phyloP scores from a whole-genome alignment of 441 rosid genomes.

The Iberis amara region DNA sequence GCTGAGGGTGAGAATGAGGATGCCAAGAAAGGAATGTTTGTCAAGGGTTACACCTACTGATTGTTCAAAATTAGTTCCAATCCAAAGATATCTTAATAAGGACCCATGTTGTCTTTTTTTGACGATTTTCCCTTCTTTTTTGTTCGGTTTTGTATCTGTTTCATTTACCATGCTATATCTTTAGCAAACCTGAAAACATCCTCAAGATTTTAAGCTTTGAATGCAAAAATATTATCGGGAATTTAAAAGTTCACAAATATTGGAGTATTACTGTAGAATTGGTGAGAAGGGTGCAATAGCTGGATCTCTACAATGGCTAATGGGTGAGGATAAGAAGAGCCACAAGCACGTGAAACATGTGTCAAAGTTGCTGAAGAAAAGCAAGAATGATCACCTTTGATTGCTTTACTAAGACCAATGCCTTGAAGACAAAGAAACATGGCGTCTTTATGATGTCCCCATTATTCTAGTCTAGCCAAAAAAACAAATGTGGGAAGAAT shows the following conservation, averaged over 20 bases:
- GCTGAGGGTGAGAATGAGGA: constrained; percentile 87
- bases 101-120: constrained; percentile 9
- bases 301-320: constrained; percentile 79
- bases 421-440: not conserved
- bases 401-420: constrained; percentile 23
- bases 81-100: constrained; percentile 25
- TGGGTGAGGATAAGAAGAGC: constrained; percentile 49
- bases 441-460: too few species aligned
- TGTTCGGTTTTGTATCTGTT: constrained; percentile 18
- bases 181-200: not conserved
- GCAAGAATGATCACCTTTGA: constrained; percentile 59
- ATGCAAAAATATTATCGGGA: too few species aligned
- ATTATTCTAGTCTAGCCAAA: too few species aligned
- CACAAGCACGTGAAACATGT: constrained; percentile 50
- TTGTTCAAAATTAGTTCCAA: constrained; percentile 20
- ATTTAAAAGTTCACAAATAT: too few species aligned
- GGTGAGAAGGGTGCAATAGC: constrained; percentile 92
- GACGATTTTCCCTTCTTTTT: constrained; percentile 1
- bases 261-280: constrained; percentile 3
- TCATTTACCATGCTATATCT: not conserved
- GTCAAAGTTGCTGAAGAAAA: constrained; percentile 71
- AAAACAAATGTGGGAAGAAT: too few species aligned
- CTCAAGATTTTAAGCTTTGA: not conserved
- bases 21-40: constrained; percentile 96
- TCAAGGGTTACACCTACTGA: constrained; percentile 92